A percentile compares a stretch with the other conserved stretches of the same genome.
Conservation (phyloP, 2,329 filamentous ascomycete genomes). For the Stemphylium beticola region DNA sequence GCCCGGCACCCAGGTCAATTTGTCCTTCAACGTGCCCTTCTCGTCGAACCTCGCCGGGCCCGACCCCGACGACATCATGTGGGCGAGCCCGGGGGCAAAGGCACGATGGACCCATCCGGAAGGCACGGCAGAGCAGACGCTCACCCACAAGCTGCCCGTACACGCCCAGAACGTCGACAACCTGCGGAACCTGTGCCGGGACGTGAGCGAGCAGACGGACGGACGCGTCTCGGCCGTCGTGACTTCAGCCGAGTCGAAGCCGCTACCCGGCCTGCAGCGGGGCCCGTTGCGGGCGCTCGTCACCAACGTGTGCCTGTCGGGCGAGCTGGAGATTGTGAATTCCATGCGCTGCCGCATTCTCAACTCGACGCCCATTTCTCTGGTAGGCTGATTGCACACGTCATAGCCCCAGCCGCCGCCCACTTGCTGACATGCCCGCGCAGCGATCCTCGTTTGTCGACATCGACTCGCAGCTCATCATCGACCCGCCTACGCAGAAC, state of each 20-base stretch:
- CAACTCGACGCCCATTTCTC: slow-evolving; percentile 87
- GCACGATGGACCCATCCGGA: slow-evolving; percentile 93
- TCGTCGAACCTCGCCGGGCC: slow-evolving; percentile 90
- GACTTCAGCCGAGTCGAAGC: slow-evolving; percentile 78
- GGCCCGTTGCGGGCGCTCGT: slow-evolving; percentile 58
- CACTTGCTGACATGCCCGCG: slow-evolving; percentile 31
- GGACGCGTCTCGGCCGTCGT: slow-evolving; percentile 81
- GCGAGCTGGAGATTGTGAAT: slow-evolving; percentile 84
- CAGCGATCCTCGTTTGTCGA: slow-evolving; percentile 94
- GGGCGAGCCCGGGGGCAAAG: slow-evolving; percentile 86
- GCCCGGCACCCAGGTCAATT: slow-evolving; percentile 80
- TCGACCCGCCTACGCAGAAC: slow-evolving; percentile 71
- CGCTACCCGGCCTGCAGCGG: slow-evolving; percentile 58
- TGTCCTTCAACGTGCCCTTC: slow-evolving; percentile 98
- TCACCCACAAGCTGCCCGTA: slow-evolving; percentile 88
- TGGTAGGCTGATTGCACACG: slow-evolving; percentile 66
- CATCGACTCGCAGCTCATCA: slow-evolving; percentile 88
- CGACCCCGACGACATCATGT: slow-evolving; percentile 91
- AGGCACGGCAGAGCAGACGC: slow-evolving; percentile 81
- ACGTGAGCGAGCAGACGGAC: slow-evolving; percentile 71
- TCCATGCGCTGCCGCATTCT: slow-evolving; percentile 88
- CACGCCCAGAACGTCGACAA: slow-evolving; percentile 85
- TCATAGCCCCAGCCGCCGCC: slow-evolving; percentile 12
- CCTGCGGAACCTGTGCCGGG: slow-evolving; percentile 78
- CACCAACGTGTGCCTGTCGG: slow-evolving; percentile 90